phyloP scores from a whole-genome alignment of 805 yeast species.

The Maudiozyma turicensis region DNA sequence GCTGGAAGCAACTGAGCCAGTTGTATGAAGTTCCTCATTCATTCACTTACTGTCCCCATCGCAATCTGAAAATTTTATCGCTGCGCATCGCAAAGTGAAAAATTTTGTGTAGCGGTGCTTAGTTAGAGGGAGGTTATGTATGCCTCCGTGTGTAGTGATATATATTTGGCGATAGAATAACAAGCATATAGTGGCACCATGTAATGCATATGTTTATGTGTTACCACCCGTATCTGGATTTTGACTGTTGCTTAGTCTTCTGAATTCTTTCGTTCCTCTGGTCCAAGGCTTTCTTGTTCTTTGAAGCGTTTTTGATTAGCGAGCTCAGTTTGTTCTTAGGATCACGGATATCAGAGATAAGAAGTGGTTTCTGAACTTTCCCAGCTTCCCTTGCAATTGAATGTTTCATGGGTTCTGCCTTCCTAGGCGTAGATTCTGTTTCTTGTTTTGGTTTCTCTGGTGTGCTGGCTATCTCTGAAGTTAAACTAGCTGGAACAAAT shows the following conservation, averaged over 20 bases:
- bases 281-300: slow-evolving; percentile 10
- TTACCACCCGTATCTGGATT: slow-evolving; percentile 18
- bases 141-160: too few relatives aligned
- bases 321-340: slow-evolving; percentile 16
- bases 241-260: slow-evolving; percentile 9
- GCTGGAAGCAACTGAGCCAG: background rate
- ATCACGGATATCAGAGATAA: slow-evolving; percentile 11
- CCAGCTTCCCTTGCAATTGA: background rate
- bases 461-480: background rate
- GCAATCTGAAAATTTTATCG: too few relatives aligned
- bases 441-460: background rate
- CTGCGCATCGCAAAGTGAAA: too few relatives aligned
- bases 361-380: slow-evolving; percentile 1
- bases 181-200: too few relatives aligned
- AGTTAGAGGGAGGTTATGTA: too few relatives aligned
- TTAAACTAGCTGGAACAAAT: background rate
- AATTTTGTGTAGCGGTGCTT: too few relatives aligned
- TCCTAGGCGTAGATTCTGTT: background rate
- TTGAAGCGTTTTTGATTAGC: slow-evolving; percentile 13
- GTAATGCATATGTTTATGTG: too few relatives aligned
- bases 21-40: too few relatives aligned
- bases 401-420: background rate
- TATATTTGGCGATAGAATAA: too few relatives aligned
- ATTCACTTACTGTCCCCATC: too few relatives aligned
- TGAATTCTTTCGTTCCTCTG: slow-evolving; percentile 10